Evolutionary conservation across 1,284 basidiomycete species (phyloP).

Genomic region (Naganishia liquefaciens): DNA sequence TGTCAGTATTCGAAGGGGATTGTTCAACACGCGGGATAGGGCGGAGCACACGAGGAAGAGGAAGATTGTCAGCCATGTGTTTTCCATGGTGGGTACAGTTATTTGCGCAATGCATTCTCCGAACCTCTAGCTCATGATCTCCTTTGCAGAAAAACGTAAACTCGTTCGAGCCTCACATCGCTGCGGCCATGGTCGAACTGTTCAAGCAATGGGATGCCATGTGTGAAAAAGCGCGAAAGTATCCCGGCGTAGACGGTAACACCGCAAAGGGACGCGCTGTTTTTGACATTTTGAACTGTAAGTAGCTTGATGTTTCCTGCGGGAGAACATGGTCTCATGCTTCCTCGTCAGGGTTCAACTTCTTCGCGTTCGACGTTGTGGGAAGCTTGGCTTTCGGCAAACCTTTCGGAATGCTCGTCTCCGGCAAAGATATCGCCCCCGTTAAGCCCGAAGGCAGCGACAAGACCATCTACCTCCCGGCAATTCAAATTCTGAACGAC

Average conservation of each 20-base stretch:
- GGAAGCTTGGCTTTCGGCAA: conserved; percentile 80
- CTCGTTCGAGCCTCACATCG: conserved; percentile 72
- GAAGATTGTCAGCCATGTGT: conserved; percentile 84
- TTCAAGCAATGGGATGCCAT: conserved; percentile 78
- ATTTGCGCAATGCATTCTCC: background rate
- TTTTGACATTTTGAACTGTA: conserved; percentile 59
- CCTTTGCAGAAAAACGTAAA: conserved; percentile 66
- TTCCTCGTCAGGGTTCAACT: conserved; percentile 61
- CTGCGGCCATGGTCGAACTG: conserved; percentile 64
- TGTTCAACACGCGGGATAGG: conserved; percentile 63
- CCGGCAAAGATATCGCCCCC: conserved; percentile 70
- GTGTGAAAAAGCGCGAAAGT: conserved; percentile 60
- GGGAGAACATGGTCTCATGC: background rate
- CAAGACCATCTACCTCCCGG: conserved; percentile 62
- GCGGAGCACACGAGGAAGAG: conserved; percentile 81
- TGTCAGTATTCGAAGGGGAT: conserved; percentile 65
- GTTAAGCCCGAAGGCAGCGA: conserved; percentile 60
- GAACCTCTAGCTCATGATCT: background rate
- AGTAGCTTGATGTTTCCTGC: background rate
- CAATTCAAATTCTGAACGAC: conserved; percentile 82
- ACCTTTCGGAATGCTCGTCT: conserved; percentile 84
- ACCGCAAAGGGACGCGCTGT: conserved; percentile 64
- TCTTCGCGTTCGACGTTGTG: conserved; percentile 86
- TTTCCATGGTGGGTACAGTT: conserved; percentile 58
- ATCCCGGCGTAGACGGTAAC: conserved; percentile 46